phyloP scores from a whole-genome alignment of 2,329 filamentous ascomycete genomes.

The Pseudocercospora pini-densiflorae region DNA sequence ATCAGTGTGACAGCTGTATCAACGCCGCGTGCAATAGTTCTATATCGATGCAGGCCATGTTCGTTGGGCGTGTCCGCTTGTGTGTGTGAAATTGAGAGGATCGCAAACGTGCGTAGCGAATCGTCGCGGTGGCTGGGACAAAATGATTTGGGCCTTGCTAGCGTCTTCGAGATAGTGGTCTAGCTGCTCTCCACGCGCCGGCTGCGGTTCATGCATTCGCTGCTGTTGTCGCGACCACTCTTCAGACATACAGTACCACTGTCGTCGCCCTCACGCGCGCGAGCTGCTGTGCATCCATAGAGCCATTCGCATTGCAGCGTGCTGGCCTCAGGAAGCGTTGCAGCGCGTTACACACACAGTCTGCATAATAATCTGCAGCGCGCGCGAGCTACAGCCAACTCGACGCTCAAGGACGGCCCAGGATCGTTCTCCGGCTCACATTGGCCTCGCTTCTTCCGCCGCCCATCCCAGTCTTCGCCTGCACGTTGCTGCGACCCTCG shows the following conservation, averaged over 20 bases:
- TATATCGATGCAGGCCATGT: neutral
- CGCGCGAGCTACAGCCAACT: neutral
- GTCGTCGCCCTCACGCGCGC: neutral
- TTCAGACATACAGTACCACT: neutral
- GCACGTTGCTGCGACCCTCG: neutral
- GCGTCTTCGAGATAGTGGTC: neutral
- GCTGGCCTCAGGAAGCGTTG: constrained; percentile 2
- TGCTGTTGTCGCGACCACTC: neutral
- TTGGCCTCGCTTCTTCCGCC: constrained; percentile 6
- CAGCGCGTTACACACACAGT: neutral
- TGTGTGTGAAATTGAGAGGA: constrained; percentile 9
- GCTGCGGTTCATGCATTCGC: neutral
- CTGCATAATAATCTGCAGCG: neutral
- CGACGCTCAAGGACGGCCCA: neutral
- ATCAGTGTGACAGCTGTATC: neutral
- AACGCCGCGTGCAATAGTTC: neutral
- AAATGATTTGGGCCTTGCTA: neutral
- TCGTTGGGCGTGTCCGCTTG: neutral
- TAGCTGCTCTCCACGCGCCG: neutral
- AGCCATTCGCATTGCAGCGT: neutral
- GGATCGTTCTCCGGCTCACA: neutral
- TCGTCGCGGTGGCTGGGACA: neutral
- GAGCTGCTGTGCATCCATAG: neutral
- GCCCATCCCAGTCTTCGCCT: constrained; percentile 6
- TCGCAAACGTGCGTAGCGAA: constrained; percentile 7